Base-by-base conservation (phyloP, 2,329 filamentous ascomycete genomes). In the Monilinia fructigena region DNA sequence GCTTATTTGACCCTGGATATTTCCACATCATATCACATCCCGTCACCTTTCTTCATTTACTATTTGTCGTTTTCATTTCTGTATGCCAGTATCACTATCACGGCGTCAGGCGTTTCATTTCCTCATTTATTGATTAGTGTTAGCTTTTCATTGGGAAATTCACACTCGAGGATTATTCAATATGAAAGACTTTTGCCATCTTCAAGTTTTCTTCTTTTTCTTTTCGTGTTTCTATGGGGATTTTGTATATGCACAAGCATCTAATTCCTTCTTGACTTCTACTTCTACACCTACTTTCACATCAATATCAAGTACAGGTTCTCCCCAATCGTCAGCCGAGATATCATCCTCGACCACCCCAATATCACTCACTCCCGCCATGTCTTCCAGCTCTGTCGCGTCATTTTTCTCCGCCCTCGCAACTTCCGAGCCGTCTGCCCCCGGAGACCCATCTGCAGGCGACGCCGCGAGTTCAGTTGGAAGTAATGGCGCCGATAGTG, bases 401-500 rank as follows among this genome's bases (percentile, higher is more conserved):
- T 72, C 73, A 0, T 67, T 73, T 26, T 76, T 73, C 59, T 69
- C 71, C n/a, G 68, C 72, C 5, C 56, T 76, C 35, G 73, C 73
- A 16, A 76, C 74, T 45, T 66, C 72, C 12, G 66, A 68, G 11
- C 74, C 75, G 11, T 55, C 72, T 47, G 71, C 76, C 31, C 74
- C 74, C n/a, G 72, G 71, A 48, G 70, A 70, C 70, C 71, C 74
- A 45, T 35, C 68, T 50, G 68, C 74, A 16, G 75, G 74, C 26
- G 75, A 76, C 72, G 75, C 68, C 58, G 73, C 71, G 35, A 75
- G 76, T 42, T 74, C 77, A 35, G 77, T 77, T 35, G 78, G 79
- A 20, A 76, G 74, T 35, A 70, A 73, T 40, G 76, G 76, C 23
- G 78, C 81, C 64, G 83, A 85, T 68, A 80, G 79, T 68, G 84